phyloP scores from a whole-genome alignment of 345 rosid genomes.

The Xanthoceras sorbifolium region DNA sequence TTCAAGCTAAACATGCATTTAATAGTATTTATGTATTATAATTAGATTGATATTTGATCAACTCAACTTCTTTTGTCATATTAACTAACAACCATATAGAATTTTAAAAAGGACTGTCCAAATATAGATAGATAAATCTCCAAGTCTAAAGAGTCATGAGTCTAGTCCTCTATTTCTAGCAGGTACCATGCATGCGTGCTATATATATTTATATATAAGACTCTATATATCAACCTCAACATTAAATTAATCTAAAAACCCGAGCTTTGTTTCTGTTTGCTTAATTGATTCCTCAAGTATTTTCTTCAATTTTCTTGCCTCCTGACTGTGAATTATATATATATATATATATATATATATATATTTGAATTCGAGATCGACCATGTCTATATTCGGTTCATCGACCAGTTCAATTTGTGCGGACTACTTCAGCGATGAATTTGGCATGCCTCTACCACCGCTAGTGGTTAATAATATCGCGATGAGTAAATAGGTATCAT shows the following conservation, averaged over 20 bases:
- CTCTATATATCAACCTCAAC: not conserved
- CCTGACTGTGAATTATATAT: no score
- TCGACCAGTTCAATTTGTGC: not conserved
- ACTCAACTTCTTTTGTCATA: not conserved
- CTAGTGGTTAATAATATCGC: no score
- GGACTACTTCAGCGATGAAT: constrained; percentile 1
- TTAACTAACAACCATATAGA: no score
- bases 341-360: no score
- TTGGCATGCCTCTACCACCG: constrained; percentile 11
- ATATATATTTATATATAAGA: no score
- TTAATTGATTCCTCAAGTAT: not conserved
- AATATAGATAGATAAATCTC: not conserved
- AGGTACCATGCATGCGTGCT: not conserved
- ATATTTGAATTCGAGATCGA: not conserved
- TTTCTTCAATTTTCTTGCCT: not conserved
- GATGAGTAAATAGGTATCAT: no score
- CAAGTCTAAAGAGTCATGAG: not conserved
- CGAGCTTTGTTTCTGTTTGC: not conserved
- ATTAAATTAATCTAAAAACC: not conserved
- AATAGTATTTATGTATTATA: no score
- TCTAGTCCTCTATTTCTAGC: not conserved
- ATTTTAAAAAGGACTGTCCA: not conserved
- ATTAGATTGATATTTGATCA: no score
- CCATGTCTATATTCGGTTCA: constrained; percentile 14
- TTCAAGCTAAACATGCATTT: no score